Base-by-base conservation (phyloP, 768 basidiomycete genomes). In the Phlebiopsis gigantea region DNA sequence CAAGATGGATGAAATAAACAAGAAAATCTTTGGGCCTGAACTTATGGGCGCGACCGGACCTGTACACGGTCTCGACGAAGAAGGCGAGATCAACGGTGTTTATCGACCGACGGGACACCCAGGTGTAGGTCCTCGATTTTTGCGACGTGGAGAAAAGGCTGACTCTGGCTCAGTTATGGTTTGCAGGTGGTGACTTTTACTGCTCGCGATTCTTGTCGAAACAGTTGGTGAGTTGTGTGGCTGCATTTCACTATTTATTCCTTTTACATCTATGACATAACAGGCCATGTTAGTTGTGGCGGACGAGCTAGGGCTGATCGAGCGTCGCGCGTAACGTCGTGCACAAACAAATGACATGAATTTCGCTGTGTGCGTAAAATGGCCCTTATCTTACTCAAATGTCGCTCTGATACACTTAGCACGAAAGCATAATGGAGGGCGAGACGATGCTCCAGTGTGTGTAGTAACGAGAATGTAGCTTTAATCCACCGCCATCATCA, bases 51-150 rank as follows among this genome's bases (percentile, higher is more conserved):
- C 61, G 24, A 73, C 72, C 2, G 60, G 66, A 56, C 10, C 31
- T 8, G 64, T 75, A 0, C 75, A 72, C 70, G 75, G 76, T 1
- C 25, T 77, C 14, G 75, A 79, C 54, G 65, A 67, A 29, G 75
- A 76, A 61, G 75, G 73, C 0, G 77, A 77, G 53, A 30, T 73
- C 6, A 59, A 59, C 31, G 72, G 72, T 7, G 61, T 66, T 42
- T 77, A 72, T 56, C 66, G 72, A 7, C 74, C 74, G 4, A 68
- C 72, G 2, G 77, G 77, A 2, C 72, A 76, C 60, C 75, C 75
- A 28, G 75, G 74, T 6, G 75, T 75, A 52, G 43, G 69, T 65
- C 14, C 4, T 29, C 4, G 9, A 22, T 22, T 7, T 29, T 5
- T 29, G 30, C 6, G 3, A n/a, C 8, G 7, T 34, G 31, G 31